These are phyloP conservation scores for Epichloe typhina DNA, from an alignment of 2,329 filamentous ascomycete genomes.

Conservation along the genomic window DNA sequence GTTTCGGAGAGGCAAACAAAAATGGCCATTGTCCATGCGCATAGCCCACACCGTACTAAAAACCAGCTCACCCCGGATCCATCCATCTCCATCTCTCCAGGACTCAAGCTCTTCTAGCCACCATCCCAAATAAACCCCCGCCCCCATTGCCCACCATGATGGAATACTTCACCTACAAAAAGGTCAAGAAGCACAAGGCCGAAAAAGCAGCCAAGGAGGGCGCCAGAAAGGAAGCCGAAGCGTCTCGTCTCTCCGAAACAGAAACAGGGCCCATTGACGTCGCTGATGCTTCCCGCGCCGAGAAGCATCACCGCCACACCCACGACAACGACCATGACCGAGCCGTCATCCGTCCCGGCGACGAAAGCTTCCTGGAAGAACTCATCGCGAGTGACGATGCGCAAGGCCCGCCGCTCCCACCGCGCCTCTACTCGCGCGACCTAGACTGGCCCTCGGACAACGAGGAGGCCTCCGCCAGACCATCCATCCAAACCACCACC, in stretches of 20 bases:
- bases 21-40: too few species aligned
- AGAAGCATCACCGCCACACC: conserved; percentile 2
- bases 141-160: conserved; percentile 32
- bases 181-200: conserved; percentile 45
- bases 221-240: conserved; percentile 7
- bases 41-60: too few species aligned
- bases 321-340: conserved; percentile 2
- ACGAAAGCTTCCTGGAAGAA: conserved; percentile 44
- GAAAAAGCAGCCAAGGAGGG: conserved; percentile 29
- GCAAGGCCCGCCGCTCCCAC: conserved; percentile 42
- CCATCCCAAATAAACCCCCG: not conserved
- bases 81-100: too few species aligned
- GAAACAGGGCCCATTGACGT: conserved; percentile 5
- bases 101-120: not conserved
- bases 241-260: conserved; percentile 8
- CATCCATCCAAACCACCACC: conserved; percentile 16
- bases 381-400: conserved; percentile 32
- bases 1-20: not conserved
- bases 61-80: too few species aligned
- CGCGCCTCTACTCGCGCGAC: conserved; percentile 35
- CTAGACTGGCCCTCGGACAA: conserved; percentile 31
- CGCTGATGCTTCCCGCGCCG: conserved; percentile 1
- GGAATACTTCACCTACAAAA: conserved; percentile 50
- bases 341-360: conserved; percentile 40
- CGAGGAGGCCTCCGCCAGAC: conserved; percentile 15